These are phyloP conservation scores for Rostrohypoxylon terebratum DNA, from an alignment of 495 filamentous ascomycete species.

Conservation along the genomic window DNA sequence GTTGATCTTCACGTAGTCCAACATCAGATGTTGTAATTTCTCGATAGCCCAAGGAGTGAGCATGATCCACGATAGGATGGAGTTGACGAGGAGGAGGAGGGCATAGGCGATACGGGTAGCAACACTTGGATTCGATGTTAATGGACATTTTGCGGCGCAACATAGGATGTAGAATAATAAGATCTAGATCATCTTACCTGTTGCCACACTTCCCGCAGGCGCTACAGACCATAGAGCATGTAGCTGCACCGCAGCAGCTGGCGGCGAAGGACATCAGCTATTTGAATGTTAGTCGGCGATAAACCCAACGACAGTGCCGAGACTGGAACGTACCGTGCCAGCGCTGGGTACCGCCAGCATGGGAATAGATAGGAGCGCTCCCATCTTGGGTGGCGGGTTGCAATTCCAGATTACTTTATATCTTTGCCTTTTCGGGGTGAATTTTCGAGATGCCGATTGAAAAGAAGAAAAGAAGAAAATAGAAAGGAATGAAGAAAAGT, in stretches of 20 bases:
- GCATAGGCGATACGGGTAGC: constrained; percentile 98
- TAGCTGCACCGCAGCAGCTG: constrained; percentile 95
- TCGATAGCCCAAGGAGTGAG: constrained; percentile 98
- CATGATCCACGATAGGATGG: constrained; percentile 97
- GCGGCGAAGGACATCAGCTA: constrained; percentile 80
- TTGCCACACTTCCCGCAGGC: constrained; percentile 96
- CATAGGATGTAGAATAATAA: background rate
- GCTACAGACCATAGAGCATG: constrained; percentile 93
- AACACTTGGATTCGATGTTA: constrained; percentile 67
- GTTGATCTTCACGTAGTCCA: constrained; percentile 94
- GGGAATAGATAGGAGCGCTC: constrained; percentile 89
- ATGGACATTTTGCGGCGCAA: constrained; percentile 1
- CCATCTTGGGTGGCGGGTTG: constrained; percentile 69
- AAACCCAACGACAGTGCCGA: background rate
- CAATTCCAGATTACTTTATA: background rate
- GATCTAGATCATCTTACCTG: constrained; percentile 68
- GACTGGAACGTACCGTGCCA: constrained; percentile 74
- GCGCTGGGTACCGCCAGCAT: constrained; percentile 87
- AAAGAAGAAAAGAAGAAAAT: background rate
- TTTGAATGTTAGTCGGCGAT: constrained; percentile 18
- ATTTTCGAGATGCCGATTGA: constrained; percentile 7
- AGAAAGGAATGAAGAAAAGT: constrained; percentile 10
- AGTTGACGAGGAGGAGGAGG: constrained; percentile 94
- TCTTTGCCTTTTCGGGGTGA: background rate
- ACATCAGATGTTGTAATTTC: constrained; percentile 87